Evolutionary conservation across 305 asterid species (phyloP), one percentile per base, ranked within the genome.

Genomic region (Fraxinus platypoda): DNA sequence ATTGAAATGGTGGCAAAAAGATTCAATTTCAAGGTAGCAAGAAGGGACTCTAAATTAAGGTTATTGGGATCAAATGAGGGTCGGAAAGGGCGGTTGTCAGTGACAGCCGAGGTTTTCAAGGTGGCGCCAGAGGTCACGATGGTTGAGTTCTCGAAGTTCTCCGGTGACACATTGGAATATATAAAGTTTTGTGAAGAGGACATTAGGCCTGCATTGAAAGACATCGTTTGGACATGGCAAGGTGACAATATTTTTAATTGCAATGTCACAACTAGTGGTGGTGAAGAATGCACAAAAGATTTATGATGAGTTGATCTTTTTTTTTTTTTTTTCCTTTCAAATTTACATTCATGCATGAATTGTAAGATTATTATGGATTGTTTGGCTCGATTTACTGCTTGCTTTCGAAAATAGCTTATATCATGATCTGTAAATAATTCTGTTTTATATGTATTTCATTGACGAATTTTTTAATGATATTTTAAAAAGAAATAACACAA

Each of bases 191-290:
- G 26, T 25, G 26, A 25, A 25, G 26, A 25, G 26, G 26, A 25
- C 26, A 25, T 25, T 25, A 82, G 95, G 73, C 94, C 94, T 5
- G 89, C 87, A 4, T 85, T 92, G 75, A 88, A 89, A 57, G 95
- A 92, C 81, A 88, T 92, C 41, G 88, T 90, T 79, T 92, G 95
- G 95, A 88, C 88, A 28, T 92, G 94, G 94, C 89, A 90, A 85
- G 92, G 89, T 9, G 90, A 88, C 21, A 62, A 28, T 78, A 68
- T 21, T 21, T 73, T 80, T 6, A 28, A 23, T 6, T 12, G 52
- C 57, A 64, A 11, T 0, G 78, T 76, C n/a, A 30, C 6, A 52
- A 34, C 9, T 28, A n/a, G 7, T 6, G 71, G 8, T 76, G 54
- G 46, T 34, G 28, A 78, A 11, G 64, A 75, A 13, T 1, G 25